These are phyloP conservation scores for Polyporus tsugae DNA, from an alignment of 1,284 basidiomycete species.

Conservation along the genomic window DNA sequence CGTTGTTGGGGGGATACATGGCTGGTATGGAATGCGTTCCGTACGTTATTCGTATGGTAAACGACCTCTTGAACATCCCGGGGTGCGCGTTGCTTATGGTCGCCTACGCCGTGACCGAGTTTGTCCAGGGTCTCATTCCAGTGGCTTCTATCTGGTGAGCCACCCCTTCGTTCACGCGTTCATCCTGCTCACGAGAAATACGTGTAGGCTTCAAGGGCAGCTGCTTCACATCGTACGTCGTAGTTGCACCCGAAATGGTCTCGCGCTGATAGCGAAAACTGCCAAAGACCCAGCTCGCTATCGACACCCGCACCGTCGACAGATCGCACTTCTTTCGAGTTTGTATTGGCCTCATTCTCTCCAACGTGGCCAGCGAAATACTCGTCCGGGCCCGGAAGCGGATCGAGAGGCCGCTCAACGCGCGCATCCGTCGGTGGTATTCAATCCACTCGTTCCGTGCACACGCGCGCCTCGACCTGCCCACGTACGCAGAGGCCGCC, in stretches of 20 bases:
- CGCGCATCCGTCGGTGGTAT: constrained; percentile 67
- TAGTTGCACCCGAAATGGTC: background rate
- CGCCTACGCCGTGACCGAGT: constrained; percentile 54
- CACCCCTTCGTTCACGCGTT: background rate
- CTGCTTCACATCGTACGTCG: background rate
- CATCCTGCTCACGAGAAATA: too few relatives aligned
- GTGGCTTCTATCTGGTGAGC: constrained; percentile 64
- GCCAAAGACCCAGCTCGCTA: constrained; percentile 59
- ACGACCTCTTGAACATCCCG: constrained; percentile 63
- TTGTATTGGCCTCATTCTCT: constrained; percentile 60
- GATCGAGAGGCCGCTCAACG: constrained; percentile 52
- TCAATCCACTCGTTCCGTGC: constrained; percentile 68
- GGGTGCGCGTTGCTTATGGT: constrained; percentile 57
- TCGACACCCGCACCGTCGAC: constrained; percentile 69
- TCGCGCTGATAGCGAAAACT: background rate
- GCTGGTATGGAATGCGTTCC: constrained; percentile 40
- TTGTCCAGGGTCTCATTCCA: constrained; percentile 62
- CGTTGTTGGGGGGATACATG: constrained; percentile 44
- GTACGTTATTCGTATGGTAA: constrained; percentile 70
- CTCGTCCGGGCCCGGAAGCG: constrained; percentile 48
- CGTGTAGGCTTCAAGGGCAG: constrained; percentile 8
- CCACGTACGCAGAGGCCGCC: constrained; percentile 72
- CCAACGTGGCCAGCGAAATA: constrained; percentile 54
- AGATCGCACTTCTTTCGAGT: constrained; percentile 60
- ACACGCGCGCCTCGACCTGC: constrained; percentile 74